Base-by-base conservation (phyloP, 2,329 filamentous ascomycete species). In the Cordyceps farinosa region DNA sequence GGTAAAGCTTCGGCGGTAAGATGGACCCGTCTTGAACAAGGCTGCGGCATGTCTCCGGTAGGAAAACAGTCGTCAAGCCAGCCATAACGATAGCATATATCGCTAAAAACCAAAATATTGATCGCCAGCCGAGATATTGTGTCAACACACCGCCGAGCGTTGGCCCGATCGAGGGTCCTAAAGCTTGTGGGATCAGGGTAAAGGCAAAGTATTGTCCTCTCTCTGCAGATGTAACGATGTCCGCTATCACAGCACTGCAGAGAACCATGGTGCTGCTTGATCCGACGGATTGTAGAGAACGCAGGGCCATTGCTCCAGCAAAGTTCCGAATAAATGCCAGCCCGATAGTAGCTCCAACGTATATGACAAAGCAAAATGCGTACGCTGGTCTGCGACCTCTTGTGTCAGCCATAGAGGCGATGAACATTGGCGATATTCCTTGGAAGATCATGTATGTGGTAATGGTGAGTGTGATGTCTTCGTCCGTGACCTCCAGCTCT, bases 71-170 rank as follows among this genome's bases (percentile, higher is more conserved):
- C 8, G 84, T 69, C 66, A 0, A 81, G 22, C 22, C 58, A 5
- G 82, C 67, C 32, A 80, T 74, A 0, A 78, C 74, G 0, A 71
- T 71, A 0, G 73, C 67, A 1, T 77, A 66, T 11, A 87, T 86
- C 11, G 79, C 73, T 15, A 88, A 72, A 61, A 87, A 86, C 84
- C 85, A 88, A 67, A 89, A 88, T 32, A 87, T 83, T 40, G 78
- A 76, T 38, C 80, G 76, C 86, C 86, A 88, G 0, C 84, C 83
- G 0, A 86, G 73, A 56, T 79, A 84, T 52, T 86, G 76, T 4
- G 78, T 77, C 3, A 89, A 74, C 0, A 86, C 65, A 1, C 86
- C 87, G 2, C 86, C 86, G 13, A 88, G 76, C 13, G 88, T 77
- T 0, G 87, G 87, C 0, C 84, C 80, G 4, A 83, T 58, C 0